phyloP scores from a whole-genome alignment of 2,329 filamentous ascomycete genomes.

The Periglandula ipomoeae region DNA sequence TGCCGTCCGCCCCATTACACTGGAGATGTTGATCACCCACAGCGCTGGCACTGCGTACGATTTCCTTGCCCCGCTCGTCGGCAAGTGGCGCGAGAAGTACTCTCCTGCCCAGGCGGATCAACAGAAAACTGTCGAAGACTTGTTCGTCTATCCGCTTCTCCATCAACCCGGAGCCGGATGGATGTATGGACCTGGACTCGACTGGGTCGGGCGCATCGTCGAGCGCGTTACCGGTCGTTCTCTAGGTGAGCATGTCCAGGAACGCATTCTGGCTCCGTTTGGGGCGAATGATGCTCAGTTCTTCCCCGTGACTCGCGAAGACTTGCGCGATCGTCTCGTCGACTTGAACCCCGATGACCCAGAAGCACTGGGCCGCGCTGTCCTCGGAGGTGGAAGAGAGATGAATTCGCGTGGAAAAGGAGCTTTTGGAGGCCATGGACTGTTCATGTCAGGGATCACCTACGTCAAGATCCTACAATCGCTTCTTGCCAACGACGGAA shows the following conservation, averaged over 20 bases:
- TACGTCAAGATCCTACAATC: slow-evolving; percentile 27
- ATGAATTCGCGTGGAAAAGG: slow-evolving; percentile 24
- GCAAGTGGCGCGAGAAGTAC: slow-evolving; percentile 25
- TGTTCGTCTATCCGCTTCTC: slow-evolving; percentile 28
- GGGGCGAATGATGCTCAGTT: slow-evolving; percentile 30
- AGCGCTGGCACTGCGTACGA: slow-evolving; percentile 39
- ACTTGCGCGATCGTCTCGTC: slow-evolving; percentile 20
- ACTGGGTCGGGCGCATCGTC: slow-evolving; percentile 44
- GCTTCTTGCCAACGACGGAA: slow-evolving; percentile 38
- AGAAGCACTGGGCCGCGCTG: slow-evolving; percentile 22
- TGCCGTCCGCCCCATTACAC: slow-evolving; percentile 30
- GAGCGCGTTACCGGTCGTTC: slow-evolving; percentile 34
- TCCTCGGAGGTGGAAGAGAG: slow-evolving; percentile 23
- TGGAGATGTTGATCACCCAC: slow-evolving; percentile 42
- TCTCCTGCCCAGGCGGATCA: slow-evolving; percentile 9
- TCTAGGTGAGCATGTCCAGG: slow-evolving; percentile 33
- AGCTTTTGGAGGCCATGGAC: slow-evolving; percentile 36
- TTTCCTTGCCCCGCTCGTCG: slow-evolving; percentile 26
- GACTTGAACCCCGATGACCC: slow-evolving; percentile 30
- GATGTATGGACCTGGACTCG: slow-evolving; percentile 39
- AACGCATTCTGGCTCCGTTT: slow-evolving; percentile 35
- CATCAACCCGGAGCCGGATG: slow-evolving; percentile 38
- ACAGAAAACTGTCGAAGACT: slow-evolving; percentile 28
- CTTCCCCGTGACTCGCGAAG: slow-evolving; percentile 22
- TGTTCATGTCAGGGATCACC: slow-evolving; percentile 27